Evolutionary conservation across 1,284 basidiomycete species (phyloP).

Genomic region (Lentinula novae-zelandiae): DNA sequence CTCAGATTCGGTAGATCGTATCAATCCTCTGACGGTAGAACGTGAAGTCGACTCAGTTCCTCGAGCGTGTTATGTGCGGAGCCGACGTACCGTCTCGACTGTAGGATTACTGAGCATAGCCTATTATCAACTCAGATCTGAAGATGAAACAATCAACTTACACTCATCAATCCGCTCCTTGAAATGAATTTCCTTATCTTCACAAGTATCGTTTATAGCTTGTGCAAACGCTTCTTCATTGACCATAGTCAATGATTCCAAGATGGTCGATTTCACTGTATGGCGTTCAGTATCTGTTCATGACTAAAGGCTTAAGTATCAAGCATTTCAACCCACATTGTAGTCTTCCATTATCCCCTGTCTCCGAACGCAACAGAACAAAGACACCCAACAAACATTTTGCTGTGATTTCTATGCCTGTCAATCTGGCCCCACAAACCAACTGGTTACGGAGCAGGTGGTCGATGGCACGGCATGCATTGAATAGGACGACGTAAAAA

Average conservation of each 20-base stretch:
- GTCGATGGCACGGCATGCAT: neutral
- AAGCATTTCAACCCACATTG: neutral
- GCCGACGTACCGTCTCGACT: slow-evolving; percentile 3
- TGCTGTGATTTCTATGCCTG: slow-evolving; percentile 16
- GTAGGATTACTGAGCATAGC: slow-evolving; percentile 9
- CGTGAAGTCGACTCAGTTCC: neutral
- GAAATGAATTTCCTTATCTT: slow-evolving; percentile 21
- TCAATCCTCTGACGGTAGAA: neutral
- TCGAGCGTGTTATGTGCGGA: neutral
- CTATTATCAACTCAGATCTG: neutral
- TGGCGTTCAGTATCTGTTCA: neutral
- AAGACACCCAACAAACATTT: slow-evolving; percentile 33
- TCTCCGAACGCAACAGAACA: slow-evolving; percentile 19
- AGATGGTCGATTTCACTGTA: slow-evolving; percentile 37
- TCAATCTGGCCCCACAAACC: slow-evolving; percentile 13
- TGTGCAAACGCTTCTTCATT: slow-evolving; percentile 15
- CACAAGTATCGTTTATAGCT: slow-evolving; percentile 20
- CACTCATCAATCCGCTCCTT: slow-evolving; percentile 25
- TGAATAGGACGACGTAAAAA: slow-evolving; percentile 2
- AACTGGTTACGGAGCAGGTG: slow-evolving; percentile 1
- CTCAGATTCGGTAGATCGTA: neutral
- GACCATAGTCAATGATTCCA: slow-evolving; percentile 32
- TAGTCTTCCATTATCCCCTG: neutral
- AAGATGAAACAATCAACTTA: slow-evolving; percentile 11
- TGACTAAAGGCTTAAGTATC: neutral